A percentile compares a stretch with the other conserved stretches of the same genome.
These are phyloP conservation scores for Pseudogymnoascus sp. DNA, from an alignment of 2,329 filamentous ascomycete species.

Conservation along the genomic window DNA sequence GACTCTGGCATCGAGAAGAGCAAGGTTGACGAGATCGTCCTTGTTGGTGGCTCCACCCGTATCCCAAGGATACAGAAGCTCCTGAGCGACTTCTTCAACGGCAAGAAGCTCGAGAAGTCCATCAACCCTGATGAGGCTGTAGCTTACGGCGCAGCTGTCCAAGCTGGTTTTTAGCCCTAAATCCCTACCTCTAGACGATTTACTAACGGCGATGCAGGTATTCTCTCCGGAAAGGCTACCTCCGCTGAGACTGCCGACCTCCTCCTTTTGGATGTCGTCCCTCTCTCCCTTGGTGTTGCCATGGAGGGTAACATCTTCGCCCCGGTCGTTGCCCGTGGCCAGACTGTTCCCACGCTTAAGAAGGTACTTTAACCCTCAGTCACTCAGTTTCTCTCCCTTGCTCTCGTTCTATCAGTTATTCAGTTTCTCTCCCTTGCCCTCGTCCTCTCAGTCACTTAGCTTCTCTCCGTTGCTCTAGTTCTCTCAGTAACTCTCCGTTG, in stretches of 20 bases:
- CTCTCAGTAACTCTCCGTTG: too few species aligned
- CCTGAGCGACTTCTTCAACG: slow-evolving; percentile 96
- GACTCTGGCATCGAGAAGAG: slow-evolving; percentile 82
- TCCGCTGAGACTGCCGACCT: slow-evolving; percentile 92
- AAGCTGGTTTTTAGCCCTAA: slow-evolving; percentile 51
- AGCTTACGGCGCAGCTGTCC: slow-evolving; percentile 96
- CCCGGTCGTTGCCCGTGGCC: slow-evolving; percentile 75
- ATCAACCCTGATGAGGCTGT: slow-evolving; percentile 99
- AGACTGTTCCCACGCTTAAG: slow-evolving; percentile 73
- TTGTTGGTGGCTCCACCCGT: slow-evolving; percentile 98
- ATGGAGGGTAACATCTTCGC: slow-evolving; percentile 99
- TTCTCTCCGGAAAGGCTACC: slow-evolving; percentile 80
- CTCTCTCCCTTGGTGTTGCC: slow-evolving; percentile 93
- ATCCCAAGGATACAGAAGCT: slow-evolving; percentile 99
- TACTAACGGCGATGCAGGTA: too few species aligned
- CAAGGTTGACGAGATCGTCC: slow-evolving; percentile 94
- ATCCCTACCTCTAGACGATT: too few species aligned
- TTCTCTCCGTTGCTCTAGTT: too few species aligned
- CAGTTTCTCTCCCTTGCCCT: too few species aligned
- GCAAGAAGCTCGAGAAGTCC: slow-evolving; percentile 99
- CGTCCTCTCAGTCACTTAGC: too few species aligned
- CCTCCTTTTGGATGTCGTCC: slow-evolving; percentile 90
- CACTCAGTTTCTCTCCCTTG: too few species aligned
- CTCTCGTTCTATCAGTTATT: too few species aligned
- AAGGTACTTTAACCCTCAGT: slow-evolving; percentile 50